Base-by-base conservation (phyloP, 192 early-diverging fungal species). In the Mortierella claussenii region DNA sequence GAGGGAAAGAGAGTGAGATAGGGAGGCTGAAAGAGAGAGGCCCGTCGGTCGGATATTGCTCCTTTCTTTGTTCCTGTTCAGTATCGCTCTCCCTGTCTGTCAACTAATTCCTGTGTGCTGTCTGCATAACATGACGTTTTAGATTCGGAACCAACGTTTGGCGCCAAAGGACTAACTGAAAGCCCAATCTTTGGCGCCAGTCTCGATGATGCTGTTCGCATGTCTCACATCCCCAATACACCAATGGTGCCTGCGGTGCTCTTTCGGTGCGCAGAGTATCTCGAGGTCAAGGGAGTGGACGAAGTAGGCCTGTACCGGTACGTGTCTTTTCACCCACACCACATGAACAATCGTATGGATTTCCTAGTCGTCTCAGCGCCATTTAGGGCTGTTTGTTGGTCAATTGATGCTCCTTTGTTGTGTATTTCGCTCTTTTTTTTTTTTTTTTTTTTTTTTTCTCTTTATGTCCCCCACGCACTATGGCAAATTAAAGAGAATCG, bases 231-330 rank as follows among this genome's bases (percentile, higher is more conserved):
- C 28, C 63, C 55, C 11, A 57, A 57, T 37, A 60, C 71, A 7
- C 71, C 71, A 15, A 66, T 75, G 63, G 56, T 75, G 3, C 80
- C 80, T 23, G 74, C 80, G 13, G 68, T 81, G 2, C 74, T 81
- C 24, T 63, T 61, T 37, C 80, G 80, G 8, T 78, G 67, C 55
- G 67, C 70, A 11, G 80, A 81, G 48, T 81, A 69, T 34, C 66
- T 81, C 43, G 80, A 81, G 31, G 63, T 34, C n/a, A 69, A 78
- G 31, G 85, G 86, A 24, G 53, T 85, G 8, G 58, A 83, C 28
- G 86, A 87, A 63, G 82, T 87, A 28, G 86, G 86, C 15, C 65
- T 87, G 36, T 87, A 84, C 51, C 79, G 85, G 82, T 81, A 79
- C 65, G 66, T 24, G 8, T 17, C 13, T 40, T n/a, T n/a, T n/a